These are phyloP conservation scores for Hypoxylon sp. DNA, from an alignment of 2,329 filamentous ascomycete species.

Conservation along the genomic window DNA sequence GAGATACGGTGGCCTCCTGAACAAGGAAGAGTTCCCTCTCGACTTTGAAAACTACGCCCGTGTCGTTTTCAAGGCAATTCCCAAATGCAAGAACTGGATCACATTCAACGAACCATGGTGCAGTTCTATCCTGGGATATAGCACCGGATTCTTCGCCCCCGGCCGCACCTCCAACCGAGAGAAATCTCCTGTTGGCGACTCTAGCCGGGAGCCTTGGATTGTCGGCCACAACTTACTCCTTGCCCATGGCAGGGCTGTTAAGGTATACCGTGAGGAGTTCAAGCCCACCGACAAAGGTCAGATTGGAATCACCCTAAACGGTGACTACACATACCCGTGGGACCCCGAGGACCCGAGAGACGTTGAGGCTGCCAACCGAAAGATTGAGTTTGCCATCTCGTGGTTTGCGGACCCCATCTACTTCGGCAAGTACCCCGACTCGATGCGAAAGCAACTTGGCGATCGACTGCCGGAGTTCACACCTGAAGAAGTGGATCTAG, in stretches of 20 bases:
- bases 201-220: conserved; percentile 83
- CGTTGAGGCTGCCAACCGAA: conserved; percentile 81
- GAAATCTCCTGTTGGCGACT: conserved; percentile 80
- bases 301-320: conserved; percentile 91
- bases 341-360: conserved; percentile 82
- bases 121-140: conserved; percentile 84
- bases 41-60: conserved; percentile 87
- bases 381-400: conserved; percentile 88
- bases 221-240: conserved; percentile 85
- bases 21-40: conserved; percentile 84
- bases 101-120: conserved; percentile 95
- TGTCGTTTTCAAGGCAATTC: conserved; percentile 80
- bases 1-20: conserved; percentile 85
- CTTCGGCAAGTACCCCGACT: conserved; percentile 85
- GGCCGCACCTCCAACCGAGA: conserved; percentile 83
- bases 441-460: conserved; percentile 86
- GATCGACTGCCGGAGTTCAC: conserved; percentile 82
- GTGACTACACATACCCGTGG: conserved; percentile 87
- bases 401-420: conserved; percentile 94
- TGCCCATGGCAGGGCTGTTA: conserved; percentile 85
- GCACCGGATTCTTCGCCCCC: conserved; percentile 82
- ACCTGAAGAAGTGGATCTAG: conserved; percentile 78
- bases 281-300: conserved; percentile 79
- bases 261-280: conserved; percentile 86
- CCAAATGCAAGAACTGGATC: conserved; percentile 88